Evolutionary conservation across 2,329 filamentous ascomycete species (phyloP).

Genomic region (Ustulina deusta): DNA sequence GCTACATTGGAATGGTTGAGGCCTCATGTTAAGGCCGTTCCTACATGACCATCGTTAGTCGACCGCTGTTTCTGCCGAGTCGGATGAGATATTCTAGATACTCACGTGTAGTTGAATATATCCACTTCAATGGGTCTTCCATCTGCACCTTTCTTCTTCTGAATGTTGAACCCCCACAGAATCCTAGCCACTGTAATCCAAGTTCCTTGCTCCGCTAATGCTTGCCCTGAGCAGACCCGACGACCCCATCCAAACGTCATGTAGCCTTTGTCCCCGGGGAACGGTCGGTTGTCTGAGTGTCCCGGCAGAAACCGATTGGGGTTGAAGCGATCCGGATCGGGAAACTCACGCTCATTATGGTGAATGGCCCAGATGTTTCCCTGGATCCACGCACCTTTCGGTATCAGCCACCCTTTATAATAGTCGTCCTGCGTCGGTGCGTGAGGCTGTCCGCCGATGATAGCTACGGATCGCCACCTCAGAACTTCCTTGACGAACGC

Average conservation of each 20-base stretch:
- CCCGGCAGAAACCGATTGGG: slow-evolving; percentile 57
- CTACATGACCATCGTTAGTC: slow-evolving; percentile 46
- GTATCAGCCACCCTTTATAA: slow-evolving; percentile 63
- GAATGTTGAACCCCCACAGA: slow-evolving; percentile 68
- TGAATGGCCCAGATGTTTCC: slow-evolving; percentile 65
- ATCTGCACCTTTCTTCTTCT: slow-evolving; percentile 52
- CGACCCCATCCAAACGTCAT: slow-evolving; percentile 70
- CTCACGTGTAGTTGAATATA: slow-evolving; percentile 67
- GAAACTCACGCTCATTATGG: slow-evolving; percentile 61
- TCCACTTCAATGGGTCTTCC: slow-evolving; percentile 65
- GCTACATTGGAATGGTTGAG: slow-evolving; percentile 65
- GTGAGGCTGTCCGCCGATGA: slow-evolving; percentile 64
- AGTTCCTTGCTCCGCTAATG: slow-evolving; percentile 69
- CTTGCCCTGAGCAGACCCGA: slow-evolving; percentile 65
- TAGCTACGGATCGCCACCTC: slow-evolving; percentile 66
- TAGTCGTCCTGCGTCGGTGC: slow-evolving; percentile 60
- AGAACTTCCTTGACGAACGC: slow-evolving; percentile 68
- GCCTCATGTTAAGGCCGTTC: slow-evolving; percentile 70
- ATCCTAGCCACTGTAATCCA: slow-evolving; percentile 69
- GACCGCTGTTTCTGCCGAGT: not conserved
- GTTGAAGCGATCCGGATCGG: slow-evolving; percentile 59
- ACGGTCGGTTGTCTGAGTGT: slow-evolving; percentile 56
- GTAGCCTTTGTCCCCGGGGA: slow-evolving; percentile 62
- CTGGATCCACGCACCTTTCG: slow-evolving; percentile 62
- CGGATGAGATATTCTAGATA: slow-evolving; percentile 38